Conservation (phyloP, 2,329 filamentous ascomycete species). For the Colletotrichum karsti region DNA sequence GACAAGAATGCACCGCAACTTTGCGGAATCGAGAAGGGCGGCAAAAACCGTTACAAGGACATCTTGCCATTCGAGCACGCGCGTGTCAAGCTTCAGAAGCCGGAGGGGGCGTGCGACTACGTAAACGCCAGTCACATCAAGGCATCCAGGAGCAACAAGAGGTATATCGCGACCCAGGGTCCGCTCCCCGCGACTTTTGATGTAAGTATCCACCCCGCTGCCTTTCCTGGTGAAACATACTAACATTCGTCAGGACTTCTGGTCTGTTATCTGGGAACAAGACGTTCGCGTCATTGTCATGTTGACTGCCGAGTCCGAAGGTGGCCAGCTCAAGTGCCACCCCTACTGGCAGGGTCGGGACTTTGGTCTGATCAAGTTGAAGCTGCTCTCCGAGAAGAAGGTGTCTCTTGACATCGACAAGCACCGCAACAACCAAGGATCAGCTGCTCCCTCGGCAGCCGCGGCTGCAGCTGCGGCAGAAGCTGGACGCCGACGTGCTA, state of each 20-base stretch:
- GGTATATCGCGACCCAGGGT: conserved; percentile 95
- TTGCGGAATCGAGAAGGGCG: conserved; percentile 92
- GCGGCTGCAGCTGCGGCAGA: conserved; percentile 9
- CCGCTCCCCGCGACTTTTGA: conserved; percentile 92
- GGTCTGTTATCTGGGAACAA: conserved; percentile 97
- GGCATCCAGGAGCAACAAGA: conserved; percentile 83
- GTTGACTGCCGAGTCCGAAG: conserved; percentile 93
- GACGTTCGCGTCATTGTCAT: conserved; percentile 95
- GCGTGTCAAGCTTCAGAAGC: conserved; percentile 79
- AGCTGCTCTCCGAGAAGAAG: conserved; percentile 81
- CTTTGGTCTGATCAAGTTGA: conserved; percentile 81
- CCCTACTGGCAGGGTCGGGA: conserved; percentile 87
- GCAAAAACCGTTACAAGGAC: conserved; percentile 97
- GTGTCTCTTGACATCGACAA: conserved; percentile 78
- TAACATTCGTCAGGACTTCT: conserved; percentile 77
- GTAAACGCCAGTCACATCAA: conserved; percentile 93
- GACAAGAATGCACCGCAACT: conserved; percentile 61
- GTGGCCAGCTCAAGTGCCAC: conserved; percentile 93
- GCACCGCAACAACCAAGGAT: conserved; percentile 43
- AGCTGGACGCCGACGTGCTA: conserved; percentile 38
- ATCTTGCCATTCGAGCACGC: conserved; percentile 97
- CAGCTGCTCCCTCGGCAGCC: conserved; percentile 26
- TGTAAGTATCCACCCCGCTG: conserved; percentile 58
- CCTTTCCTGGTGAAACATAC: neutral
- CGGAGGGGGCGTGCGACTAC: conserved; percentile 82